Evolutionary conservation across 1,284 basidiomycete genomes (phyloP).

Genomic region (Malassezia slooffiae): DNA sequence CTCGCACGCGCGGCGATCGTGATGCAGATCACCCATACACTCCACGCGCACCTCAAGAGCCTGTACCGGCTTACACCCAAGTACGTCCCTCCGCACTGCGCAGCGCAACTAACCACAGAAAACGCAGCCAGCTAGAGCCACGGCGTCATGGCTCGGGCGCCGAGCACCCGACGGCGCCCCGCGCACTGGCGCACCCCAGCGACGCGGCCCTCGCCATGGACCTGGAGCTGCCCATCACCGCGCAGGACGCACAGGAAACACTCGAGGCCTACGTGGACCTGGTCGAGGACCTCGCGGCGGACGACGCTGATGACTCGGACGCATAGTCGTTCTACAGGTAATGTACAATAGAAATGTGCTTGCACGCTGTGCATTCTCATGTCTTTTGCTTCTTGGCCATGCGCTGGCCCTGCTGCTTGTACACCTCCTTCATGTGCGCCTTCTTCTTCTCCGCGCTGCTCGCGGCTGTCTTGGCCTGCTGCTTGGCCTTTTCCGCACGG

Average conservation of each 20-base stretch:
- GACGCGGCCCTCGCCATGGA: constrained; percentile 21
- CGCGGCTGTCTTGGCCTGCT: constrained; percentile 20
- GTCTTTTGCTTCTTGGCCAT: constrained; percentile 34
- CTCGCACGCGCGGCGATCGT: constrained; percentile 27
- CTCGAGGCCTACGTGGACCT: no score
- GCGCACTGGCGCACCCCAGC: constrained; percentile 19
- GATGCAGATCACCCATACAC: constrained; percentile 21
- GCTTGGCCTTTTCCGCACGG: constrained; percentile 17
- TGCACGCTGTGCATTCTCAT: neutral
- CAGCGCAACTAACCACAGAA: no score
- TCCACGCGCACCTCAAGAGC: constrained; percentile 36
- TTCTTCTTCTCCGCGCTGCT: constrained; percentile 30
- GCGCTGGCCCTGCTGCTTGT: constrained; percentile 30
- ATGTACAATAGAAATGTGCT: no score
- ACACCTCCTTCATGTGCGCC: constrained; percentile 37
- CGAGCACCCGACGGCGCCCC: constrained; percentile 16
- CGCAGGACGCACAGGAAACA: constrained; percentile 15
- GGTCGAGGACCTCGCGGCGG: neutral
- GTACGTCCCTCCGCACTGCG: constrained; percentile 6
- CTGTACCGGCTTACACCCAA: constrained; percentile 31
- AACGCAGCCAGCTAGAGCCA: constrained; percentile 30
- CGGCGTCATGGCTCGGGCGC: neutral
- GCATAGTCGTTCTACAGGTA: no score
- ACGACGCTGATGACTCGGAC: no score
- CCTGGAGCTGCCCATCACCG: constrained; percentile 14